Percentiles rank a stretch among this genome's conserved stretches.
Evolutionary conservation across 257 asterid genomes (phyloP).

Genomic region (Haberlea rhodopensis): DNA sequence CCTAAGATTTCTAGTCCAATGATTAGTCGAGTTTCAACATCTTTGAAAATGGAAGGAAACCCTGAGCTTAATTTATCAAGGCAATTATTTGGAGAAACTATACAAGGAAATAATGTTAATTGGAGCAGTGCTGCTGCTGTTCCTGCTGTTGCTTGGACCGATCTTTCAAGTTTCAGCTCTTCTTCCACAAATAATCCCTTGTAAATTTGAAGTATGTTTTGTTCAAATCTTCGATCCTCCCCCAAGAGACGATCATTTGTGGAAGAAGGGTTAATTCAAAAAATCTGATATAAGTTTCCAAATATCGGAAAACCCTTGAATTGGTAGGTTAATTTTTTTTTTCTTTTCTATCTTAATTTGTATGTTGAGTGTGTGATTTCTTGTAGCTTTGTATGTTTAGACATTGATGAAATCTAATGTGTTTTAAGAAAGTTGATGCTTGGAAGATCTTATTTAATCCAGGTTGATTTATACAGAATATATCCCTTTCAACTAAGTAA

Average conservation of each 20-base stretch:
- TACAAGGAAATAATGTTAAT: slow-evolving; percentile 37
- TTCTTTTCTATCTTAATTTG: slow-evolving; percentile 15
- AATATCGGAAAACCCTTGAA: slow-evolving; percentile 42
- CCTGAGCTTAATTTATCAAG: slow-evolving; percentile 45
- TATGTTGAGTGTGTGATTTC: slow-evolving; percentile 27
- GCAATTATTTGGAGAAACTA: slow-evolving; percentile 55
- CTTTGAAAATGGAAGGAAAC: slow-evolving; percentile 70
- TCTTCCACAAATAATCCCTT: slow-evolving; percentile 61
- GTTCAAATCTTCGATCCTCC: not conserved
- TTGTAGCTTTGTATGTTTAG: slow-evolving; percentile 15
- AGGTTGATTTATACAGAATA: not conserved
- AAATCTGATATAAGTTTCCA: slow-evolving; percentile 1
- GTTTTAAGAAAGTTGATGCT: slow-evolving; percentile 3
- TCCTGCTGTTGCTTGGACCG: slow-evolving; percentile 49
- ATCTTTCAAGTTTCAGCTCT: slow-evolving; percentile 64
- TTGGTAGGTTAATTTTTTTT: slow-evolving; percentile 29
- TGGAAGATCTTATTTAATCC: slow-evolving; percentile 17
- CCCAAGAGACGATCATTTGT: not conserved
- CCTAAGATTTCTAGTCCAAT: slow-evolving; percentile 49
- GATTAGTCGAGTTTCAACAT: slow-evolving; percentile 46
- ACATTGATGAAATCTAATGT: slow-evolving; percentile 25
- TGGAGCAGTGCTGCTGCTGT: slow-evolving; percentile 36
- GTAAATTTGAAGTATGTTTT: slow-evolving; percentile 6
- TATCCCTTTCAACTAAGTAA: too few species aligned
- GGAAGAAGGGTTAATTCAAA: not conserved